Conservation (phyloP, 805 yeast species). For the Pichia exigua region DNA sequence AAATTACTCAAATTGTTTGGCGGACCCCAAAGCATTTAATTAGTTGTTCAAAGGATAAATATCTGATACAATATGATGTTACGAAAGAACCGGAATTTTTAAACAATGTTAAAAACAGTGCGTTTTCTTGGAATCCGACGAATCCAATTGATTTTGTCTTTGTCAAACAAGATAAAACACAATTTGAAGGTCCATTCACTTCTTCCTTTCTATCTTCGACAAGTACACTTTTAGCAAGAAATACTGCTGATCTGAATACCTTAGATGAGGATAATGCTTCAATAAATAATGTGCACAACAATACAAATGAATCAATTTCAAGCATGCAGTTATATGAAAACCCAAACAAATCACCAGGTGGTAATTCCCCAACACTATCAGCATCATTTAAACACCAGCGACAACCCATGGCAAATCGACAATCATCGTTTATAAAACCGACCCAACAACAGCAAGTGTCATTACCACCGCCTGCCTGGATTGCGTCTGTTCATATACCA, state of each 20-base stretch:
- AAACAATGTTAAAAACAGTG: constrained; percentile 43
- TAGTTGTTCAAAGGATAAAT: constrained; percentile 45
- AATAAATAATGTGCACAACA: neutral
- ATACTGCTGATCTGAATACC: constrained; percentile 10
- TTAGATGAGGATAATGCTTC: neutral
- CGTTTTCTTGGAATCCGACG: constrained; percentile 49
- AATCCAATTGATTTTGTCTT: constrained; percentile 42
- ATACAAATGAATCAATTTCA: neutral
- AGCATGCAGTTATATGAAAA: constrained; percentile 6
- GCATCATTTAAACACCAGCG: constrained; percentile 10
- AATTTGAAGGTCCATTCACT: constrained; percentile 26
- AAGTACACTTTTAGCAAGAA: neutral
- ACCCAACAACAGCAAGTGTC: neutral
- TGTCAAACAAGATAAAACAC: constrained; percentile 41
- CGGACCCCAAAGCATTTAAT: constrained; percentile 38
- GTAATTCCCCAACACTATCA: constrained; percentile 4
- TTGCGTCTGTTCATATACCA: constrained; percentile 37
- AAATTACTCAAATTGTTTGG: constrained; percentile 52
- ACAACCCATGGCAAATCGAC: constrained; percentile 15
- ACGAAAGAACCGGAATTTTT: constrained; percentile 33
- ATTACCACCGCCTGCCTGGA: constrained; percentile 22
- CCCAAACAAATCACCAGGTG: neutral
- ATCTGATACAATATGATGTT: constrained; percentile 41
- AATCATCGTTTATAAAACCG: constrained; percentile 12
- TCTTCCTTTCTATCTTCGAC: neutral